Conservation (phyloP, 1,139 yeast genomes). For the Suhomyces ambrosiae region DNA sequence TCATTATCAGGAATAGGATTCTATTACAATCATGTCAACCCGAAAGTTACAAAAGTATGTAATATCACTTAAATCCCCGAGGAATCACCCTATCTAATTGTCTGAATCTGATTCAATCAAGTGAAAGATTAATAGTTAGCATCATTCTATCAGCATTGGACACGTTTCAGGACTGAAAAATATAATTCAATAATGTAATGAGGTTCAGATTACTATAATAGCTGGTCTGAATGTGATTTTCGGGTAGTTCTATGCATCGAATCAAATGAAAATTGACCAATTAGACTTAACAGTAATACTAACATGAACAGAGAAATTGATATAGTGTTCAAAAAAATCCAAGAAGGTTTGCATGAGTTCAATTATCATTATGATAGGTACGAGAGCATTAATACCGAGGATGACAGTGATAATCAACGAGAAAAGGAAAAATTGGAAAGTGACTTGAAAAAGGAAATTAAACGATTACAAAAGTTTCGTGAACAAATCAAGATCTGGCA, state of each 20-base stretch:
- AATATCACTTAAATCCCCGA: background rate
- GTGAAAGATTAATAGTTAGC: background rate
- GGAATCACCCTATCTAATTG: background rate
- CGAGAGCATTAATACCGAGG: slow-evolving; percentile 33
- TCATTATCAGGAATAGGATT: background rate
- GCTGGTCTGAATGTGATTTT: background rate
- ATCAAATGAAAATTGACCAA: background rate
- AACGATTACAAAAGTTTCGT: slow-evolving; percentile 30
- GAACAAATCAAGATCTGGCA: slow-evolving; percentile 36
- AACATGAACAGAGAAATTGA: slow-evolving; percentile 26
- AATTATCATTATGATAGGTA: slow-evolving; percentile 50
- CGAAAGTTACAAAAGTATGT: slow-evolving; percentile 53
- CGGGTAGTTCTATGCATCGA: too few relatives aligned
- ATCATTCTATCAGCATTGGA: background rate
- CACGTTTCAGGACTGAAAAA: background rate
- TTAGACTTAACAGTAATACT: slow-evolving; percentile 9
- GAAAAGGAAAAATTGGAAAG: slow-evolving; percentile 29
- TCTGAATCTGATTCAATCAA: background rate
- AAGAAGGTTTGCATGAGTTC: slow-evolving; percentile 33
- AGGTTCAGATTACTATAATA: background rate
- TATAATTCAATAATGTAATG: too few relatives aligned
- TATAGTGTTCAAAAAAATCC: slow-evolving; percentile 30
- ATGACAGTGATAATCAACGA: slow-evolving; percentile 34
- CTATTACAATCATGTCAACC: slow-evolving; percentile 32
- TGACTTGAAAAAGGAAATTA: slow-evolving; percentile 31